Conservation (phyloP, 345 rosid species). For the Brassica napus region DNA sequence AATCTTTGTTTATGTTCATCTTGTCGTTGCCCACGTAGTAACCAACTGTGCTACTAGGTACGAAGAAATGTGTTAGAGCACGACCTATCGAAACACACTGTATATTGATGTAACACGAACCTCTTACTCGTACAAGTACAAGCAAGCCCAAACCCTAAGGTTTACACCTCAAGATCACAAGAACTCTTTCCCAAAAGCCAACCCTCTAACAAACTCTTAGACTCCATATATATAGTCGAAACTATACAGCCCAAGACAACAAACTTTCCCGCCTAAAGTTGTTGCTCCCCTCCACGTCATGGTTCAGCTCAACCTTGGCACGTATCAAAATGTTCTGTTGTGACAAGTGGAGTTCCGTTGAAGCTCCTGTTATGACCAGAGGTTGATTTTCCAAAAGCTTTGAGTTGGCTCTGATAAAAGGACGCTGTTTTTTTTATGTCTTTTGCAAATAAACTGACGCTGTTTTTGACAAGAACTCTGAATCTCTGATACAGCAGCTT, state of each 20-base stretch:
- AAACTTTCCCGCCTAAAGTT: neutral
- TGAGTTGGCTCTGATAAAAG: slow-evolving; percentile 42
- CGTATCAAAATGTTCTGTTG: slow-evolving; percentile 50
- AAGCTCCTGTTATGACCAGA: slow-evolving; percentile 52
- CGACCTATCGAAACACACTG: too few species aligned
- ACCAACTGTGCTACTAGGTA: too few species aligned
- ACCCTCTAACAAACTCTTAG: neutral
- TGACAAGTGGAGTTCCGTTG: slow-evolving; percentile 55
- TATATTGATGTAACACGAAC: too few species aligned
- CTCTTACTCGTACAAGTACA: too few species aligned
- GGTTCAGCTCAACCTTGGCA: neutral
- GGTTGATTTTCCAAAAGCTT: slow-evolving; percentile 46
- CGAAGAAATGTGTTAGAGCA: too few species aligned
- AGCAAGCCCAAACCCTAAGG: too few species aligned
- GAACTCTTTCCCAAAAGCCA: too few species aligned
- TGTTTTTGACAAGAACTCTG: slow-evolving; percentile 77
- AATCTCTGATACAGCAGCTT: slow-evolving; percentile 55
- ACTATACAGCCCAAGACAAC: neutral
- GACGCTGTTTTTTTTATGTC: slow-evolving; percentile 25
- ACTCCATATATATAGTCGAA: neutral
- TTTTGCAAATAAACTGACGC: slow-evolving; percentile 58
- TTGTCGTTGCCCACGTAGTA: too few species aligned
- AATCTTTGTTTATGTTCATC: too few species aligned
- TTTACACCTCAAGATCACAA: too few species aligned
- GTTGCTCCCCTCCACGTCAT: neutral